Evolutionary conservation across 2,329 filamentous ascomycete species (phyloP).

Genomic region (Pseudocercospora macadamiae): DNA sequence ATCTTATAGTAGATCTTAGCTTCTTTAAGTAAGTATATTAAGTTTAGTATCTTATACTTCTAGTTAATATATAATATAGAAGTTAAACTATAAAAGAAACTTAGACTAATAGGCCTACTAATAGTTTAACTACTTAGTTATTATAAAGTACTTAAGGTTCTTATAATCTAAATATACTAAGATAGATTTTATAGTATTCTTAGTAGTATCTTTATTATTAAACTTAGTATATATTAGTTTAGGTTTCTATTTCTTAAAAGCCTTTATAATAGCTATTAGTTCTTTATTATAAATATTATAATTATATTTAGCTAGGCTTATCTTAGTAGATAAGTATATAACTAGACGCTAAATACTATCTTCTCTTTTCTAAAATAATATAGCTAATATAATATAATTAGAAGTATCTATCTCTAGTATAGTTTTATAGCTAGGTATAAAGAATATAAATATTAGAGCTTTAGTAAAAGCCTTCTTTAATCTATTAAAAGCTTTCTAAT

Average conservation of each 20-base stretch:
- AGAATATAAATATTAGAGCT: neutral
- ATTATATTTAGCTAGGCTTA: conserved; percentile 7
- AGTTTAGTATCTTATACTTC: neutral
- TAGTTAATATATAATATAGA: conserved; percentile 19
- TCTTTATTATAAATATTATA: conserved; percentile 14
- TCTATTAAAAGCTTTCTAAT: neutral
- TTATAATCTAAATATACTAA: conserved; percentile 36
- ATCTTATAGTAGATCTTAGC: too few species aligned
- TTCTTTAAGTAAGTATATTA: neutral
- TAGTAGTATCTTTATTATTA: too few species aligned
- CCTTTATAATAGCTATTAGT: too few species aligned
- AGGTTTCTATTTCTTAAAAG: too few species aligned
- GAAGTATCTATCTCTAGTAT: too few species aligned
- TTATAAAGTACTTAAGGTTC: conserved; percentile 38
- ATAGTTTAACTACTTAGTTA: too few species aligned
- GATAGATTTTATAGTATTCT: conserved; percentile 9
- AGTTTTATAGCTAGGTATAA: neutral
- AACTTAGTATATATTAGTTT: too few species aligned
- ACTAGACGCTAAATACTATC: neutral
- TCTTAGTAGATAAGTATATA: conserved; percentile 13
- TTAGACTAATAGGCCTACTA: too few species aligned
- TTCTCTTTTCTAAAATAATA: neutral
- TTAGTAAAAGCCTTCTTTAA: conserved; percentile 2
- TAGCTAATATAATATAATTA: too few species aligned
- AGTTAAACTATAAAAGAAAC: conserved; percentile 31